These are phyloP conservation scores for Kazachstania psychrophila DNA, from an alignment of 805 yeast species.

Conservation along the genomic window DNA sequence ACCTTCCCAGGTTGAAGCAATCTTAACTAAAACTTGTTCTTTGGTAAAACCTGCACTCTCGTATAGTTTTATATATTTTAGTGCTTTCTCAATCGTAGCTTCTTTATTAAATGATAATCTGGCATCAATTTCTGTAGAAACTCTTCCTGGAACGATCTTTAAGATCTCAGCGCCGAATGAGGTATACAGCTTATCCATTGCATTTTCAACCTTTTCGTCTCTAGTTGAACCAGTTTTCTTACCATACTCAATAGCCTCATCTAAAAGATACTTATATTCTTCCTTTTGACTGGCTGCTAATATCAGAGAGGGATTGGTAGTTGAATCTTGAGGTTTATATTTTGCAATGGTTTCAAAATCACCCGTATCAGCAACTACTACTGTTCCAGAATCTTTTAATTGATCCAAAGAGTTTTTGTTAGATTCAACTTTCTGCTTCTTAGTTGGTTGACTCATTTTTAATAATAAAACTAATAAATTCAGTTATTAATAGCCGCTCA, in stretches of 20 bases:
- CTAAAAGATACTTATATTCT: slow-evolving; percentile 79
- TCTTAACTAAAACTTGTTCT: slow-evolving; percentile 86
- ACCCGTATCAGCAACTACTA: slow-evolving; percentile 96
- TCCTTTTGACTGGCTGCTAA: slow-evolving; percentile 87
- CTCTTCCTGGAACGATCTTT: slow-evolving; percentile 94
- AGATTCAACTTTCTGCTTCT: slow-evolving; percentile 33
- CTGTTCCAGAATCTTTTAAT: slow-evolving; percentile 89
- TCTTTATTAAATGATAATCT: slow-evolving; percentile 91
- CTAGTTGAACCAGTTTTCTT: slow-evolving; percentile 44
- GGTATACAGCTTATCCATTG: slow-evolving; percentile 82
- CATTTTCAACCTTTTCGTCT: slow-evolving; percentile 58
- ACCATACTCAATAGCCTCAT: slow-evolving; percentile 78
- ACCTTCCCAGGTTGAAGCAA: slow-evolving; percentile 98
- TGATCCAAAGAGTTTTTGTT: slow-evolving; percentile 86
- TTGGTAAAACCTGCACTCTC: slow-evolving; percentile 72
- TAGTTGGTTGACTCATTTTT: slow-evolving; percentile 15
- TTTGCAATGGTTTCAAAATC: slow-evolving; percentile 95
- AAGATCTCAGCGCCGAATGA: slow-evolving; percentile 92
- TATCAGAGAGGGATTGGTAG: slow-evolving; percentile 95
- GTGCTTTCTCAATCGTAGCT: slow-evolving; percentile 86
- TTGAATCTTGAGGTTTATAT: slow-evolving; percentile 97
- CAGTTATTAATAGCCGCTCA: no score
- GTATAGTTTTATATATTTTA: slow-evolving; percentile 78
- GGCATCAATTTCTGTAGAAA: slow-evolving; percentile 97
- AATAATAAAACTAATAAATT: neutral